Conservation (phyloP, 768 basidiomycete species). For the Pleurotus pulmonarius region DNA sequence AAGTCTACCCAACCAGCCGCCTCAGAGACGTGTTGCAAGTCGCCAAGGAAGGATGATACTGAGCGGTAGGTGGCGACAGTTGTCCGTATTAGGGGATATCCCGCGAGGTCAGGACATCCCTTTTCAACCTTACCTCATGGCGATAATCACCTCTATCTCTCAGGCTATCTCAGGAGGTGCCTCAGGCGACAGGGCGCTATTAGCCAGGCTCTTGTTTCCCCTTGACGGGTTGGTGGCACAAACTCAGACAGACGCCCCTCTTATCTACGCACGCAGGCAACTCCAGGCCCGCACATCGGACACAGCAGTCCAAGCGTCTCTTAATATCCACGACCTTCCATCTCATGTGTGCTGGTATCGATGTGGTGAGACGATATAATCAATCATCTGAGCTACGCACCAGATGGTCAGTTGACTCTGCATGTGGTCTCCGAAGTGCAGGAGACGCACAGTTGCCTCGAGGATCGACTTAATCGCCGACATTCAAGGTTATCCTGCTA, state of each 20-base stretch:
- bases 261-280: constrained; percentile 4
- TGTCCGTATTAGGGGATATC: constrained; percentile 3
- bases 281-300: background rate
- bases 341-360: constrained; percentile 2
- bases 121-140: constrained; percentile 2
- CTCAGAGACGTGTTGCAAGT: background rate
- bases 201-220: constrained; percentile 2
- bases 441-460: background rate
- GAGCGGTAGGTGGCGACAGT: background rate
- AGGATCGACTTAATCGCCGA: constrained; percentile 9
- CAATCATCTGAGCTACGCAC: background rate
- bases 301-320: background rate
- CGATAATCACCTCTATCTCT: constrained; percentile 8
- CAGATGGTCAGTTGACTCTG: constrained; percentile 4
- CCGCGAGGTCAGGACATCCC: constrained; percentile 1
- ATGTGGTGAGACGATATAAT: background rate
- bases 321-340: constrained; percentile 1
- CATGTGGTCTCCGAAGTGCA: constrained; percentile 2
- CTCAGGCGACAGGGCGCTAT: constrained; percentile 4
- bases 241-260: constrained; percentile 5
- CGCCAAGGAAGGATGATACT: background rate
- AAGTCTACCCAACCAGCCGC: background rate
- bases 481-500: background rate
- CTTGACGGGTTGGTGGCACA: constrained; percentile 6
- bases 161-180: constrained; percentile 8